These are phyloP conservation scores for Phaeophleospora eucalypticola DNA, from an alignment of 2,329 filamentous ascomycete species.

Conservation along the genomic window DNA sequence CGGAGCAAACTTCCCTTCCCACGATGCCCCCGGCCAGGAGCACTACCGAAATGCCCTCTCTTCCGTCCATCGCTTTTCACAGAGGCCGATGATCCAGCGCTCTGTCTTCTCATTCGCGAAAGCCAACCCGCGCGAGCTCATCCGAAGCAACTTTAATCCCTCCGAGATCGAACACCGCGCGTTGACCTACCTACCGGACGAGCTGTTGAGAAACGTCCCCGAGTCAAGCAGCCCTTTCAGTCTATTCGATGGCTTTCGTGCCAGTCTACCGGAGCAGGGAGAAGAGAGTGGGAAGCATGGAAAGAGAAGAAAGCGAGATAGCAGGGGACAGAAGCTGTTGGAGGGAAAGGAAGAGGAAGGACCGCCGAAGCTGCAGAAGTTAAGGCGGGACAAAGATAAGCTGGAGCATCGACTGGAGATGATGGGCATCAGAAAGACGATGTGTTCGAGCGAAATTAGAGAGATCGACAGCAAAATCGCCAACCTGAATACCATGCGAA, in stretches of 20 bases:
- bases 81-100: constrained; percentile 77
- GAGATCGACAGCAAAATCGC: constrained; percentile 97
- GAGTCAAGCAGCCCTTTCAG: constrained; percentile 83
- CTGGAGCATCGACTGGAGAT: constrained; percentile 86
- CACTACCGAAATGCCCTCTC: constrained; percentile 85
- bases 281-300: constrained; percentile 26
- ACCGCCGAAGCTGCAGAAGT: constrained; percentile 63
- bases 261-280: constrained; percentile 69
- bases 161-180: constrained; percentile 93
- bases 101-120: constrained; percentile 87
- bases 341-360: constrained; percentile 54
- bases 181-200: constrained; percentile 81
- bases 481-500: constrained; percentile 88
- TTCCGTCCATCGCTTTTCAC: constrained; percentile 84
- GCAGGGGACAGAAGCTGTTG: constrained; percentile 72
- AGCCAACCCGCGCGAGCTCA: constrained; percentile 88
- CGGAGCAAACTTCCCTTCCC: constrained; percentile 39
- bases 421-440: constrained; percentile 89
- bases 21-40: constrained; percentile 41
- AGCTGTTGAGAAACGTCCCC: constrained; percentile 83
- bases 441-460: constrained; percentile 92
- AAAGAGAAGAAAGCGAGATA: constrained; percentile 62
- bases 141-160: constrained; percentile 85
- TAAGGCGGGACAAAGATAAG: constrained; percentile 75
- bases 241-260: constrained; percentile 94